These are phyloP conservation scores for Metarhizium robertsii DNA, from an alignment of 2,329 filamentous ascomycete species.

Conservation along the genomic window DNA sequence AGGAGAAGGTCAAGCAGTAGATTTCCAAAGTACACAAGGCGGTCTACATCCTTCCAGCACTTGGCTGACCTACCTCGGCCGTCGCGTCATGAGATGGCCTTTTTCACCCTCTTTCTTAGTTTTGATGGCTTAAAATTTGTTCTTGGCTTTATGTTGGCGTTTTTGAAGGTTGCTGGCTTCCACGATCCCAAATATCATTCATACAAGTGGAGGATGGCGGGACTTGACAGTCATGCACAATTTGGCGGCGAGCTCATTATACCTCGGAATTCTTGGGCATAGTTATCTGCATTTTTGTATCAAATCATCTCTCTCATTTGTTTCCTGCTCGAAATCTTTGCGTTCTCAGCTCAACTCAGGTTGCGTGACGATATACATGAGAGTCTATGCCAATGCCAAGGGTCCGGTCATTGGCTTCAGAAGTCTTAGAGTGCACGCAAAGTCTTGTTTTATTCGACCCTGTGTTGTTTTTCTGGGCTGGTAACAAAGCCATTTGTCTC, in stretches of 20 bases:
- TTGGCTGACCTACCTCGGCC: not conserved
- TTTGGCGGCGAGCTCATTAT: constrained; percentile 1
- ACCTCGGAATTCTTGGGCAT: constrained; percentile 5
- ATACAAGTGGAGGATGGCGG: not conserved
- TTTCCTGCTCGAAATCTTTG: not conserved
- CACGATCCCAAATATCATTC: too few relatives aligned
- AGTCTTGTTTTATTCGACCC: not conserved
- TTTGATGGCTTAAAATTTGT: not conserved
- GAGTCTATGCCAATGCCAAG: not conserved
- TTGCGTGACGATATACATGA: not conserved
- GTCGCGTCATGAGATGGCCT: not conserved
- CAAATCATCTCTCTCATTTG: not conserved
- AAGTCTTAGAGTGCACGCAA: not conserved
- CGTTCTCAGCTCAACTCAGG: not conserved
- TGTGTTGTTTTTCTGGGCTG: not conserved
- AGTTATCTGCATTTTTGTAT: constrained; percentile 2
- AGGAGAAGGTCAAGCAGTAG: constrained; percentile 42
- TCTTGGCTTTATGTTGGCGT: not conserved
- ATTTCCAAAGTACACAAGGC: not conserved
- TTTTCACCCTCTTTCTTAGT: not conserved
- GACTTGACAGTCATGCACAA: not conserved
- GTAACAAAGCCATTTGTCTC: not conserved
- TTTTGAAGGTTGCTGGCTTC: not conserved
- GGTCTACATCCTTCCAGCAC: not conserved
- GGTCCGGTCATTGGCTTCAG: not conserved